Percentiles rank a stretch among this genome's conserved stretches.
Evolutionary conservation across 169 alveolate species (phyloP).

Genomic region (Eimeria zaria): DNA sequence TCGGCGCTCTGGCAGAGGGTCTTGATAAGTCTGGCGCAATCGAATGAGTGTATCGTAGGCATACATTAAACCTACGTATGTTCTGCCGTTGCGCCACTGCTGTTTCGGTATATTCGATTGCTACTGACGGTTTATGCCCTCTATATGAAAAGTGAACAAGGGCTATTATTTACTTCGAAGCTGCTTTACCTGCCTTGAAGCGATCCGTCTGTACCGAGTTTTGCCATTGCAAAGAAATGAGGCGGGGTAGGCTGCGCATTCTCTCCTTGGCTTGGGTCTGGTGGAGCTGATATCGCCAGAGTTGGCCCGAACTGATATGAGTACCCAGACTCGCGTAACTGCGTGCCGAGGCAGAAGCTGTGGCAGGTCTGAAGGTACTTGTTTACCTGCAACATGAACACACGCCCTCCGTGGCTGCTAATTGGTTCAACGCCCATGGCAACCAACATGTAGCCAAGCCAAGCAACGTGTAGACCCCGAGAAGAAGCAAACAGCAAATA

Average conservation of each 20-base stretch:
- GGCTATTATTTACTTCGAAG: neutral
- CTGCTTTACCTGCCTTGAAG: slow-evolving; percentile 90
- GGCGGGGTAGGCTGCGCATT: slow-evolving; percentile 79
- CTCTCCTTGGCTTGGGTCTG: slow-evolving; percentile 77
- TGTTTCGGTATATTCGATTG: neutral
- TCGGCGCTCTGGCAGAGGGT: slow-evolving; percentile 86
- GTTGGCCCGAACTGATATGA: slow-evolving; percentile 95
- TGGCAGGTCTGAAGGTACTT: slow-evolving; percentile 93
- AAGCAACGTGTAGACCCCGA: neutral
- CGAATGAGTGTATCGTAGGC: neutral
- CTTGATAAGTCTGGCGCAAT: slow-evolving; percentile 59
- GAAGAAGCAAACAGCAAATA: neutral
- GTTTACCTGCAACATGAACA: slow-evolving; percentile 85
- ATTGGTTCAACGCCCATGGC: neutral
- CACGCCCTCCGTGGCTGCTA: neutral
- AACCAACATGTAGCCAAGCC: neutral
- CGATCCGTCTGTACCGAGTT: slow-evolving; percentile 89
- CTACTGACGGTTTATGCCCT: neutral
- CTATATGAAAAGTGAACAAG: neutral
- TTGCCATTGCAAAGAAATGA: slow-evolving; percentile 81
- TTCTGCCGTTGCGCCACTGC: neutral
- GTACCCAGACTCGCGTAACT: slow-evolving; percentile 89
- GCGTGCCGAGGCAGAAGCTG: slow-evolving; percentile 94
- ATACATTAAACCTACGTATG: neutral
- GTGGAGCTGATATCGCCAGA: slow-evolving; percentile 90